Conservation (phyloP, 2,329 filamentous ascomycete genomes). For the Hypomyces rosellus region DNA sequence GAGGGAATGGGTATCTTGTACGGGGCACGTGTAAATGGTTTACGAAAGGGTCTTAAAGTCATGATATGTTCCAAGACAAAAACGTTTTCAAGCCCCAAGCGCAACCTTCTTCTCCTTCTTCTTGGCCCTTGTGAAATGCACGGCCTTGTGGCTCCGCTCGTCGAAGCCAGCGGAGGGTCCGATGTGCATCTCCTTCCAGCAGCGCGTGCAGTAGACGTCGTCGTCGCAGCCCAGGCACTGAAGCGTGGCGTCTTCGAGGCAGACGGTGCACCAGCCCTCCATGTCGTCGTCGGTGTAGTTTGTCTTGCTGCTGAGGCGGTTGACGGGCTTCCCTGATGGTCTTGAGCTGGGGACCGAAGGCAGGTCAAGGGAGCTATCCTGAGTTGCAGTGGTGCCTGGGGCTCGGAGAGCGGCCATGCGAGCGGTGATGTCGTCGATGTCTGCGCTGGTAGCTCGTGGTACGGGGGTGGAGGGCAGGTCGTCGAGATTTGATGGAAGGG, state of each 20-base stretch:
- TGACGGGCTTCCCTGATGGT: slow-evolving; percentile 35
- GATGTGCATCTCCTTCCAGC: slow-evolving; percentile 76
- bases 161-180: slow-evolving; percentile 64
- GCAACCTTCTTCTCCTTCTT: slow-evolving; percentile 31
- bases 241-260: slow-evolving; percentile 69
- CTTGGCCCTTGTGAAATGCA: slow-evolving; percentile 44
- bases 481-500: slow-evolving; percentile 39
- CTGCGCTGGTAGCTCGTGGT: slow-evolving; percentile 18
- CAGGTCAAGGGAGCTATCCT: slow-evolving; percentile 32
- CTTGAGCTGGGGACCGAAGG: slow-evolving; percentile 45
- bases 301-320: slow-evolving; percentile 32
- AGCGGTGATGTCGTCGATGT: slow-evolving; percentile 40
- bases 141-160: slow-evolving; percentile 62
- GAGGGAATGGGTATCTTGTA: background rate
- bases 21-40: background rate
- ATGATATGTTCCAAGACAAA: background rate
- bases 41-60: background rate
- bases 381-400: slow-evolving; percentile 21
- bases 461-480: slow-evolving; percentile 26
- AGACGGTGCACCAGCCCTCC: slow-evolving; percentile 75
- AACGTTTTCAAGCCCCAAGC: slow-evolving; percentile 25
- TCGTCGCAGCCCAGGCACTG: slow-evolving; percentile 65
- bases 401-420: slow-evolving; percentile 48
- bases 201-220: slow-evolving; percentile 68
- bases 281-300: slow-evolving; percentile 63